Percentiles rank a stretch among this genome's conserved stretches.
Conservation (phyloP, 2,329 filamentous ascomycete species). For the Pseudopithomyces chartarum region DNA sequence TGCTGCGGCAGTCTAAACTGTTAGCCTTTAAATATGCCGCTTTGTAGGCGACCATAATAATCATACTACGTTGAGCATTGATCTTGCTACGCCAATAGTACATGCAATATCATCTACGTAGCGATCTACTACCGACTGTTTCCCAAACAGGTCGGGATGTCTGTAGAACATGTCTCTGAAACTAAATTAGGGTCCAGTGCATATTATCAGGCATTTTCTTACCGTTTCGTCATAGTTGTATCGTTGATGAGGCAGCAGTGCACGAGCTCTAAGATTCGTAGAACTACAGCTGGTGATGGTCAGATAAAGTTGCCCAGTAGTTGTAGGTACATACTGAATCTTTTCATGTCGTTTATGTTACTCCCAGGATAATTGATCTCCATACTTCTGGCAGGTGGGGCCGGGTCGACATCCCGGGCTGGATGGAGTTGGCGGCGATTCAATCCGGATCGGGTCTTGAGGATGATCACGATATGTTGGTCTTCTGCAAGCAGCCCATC, state of each 20-base stretch:
- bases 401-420: neutral
- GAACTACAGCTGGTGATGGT: slow-evolving; percentile 52
- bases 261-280: slow-evolving; percentile 62
- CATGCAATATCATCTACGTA: slow-evolving; percentile 76
- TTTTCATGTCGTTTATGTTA: slow-evolving; percentile 62
- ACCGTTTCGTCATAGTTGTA: slow-evolving; percentile 62
- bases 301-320: slow-evolving; percentile 7
- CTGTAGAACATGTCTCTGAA: slow-evolving; percentile 80
- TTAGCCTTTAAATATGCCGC: slow-evolving; percentile 35
- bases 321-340: slow-evolving; percentile 51
- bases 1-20: slow-evolving; percentile 68
- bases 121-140: slow-evolving; percentile 70
- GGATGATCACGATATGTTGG: slow-evolving; percentile 54
- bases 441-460: slow-evolving; percentile 46
- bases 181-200: slow-evolving; percentile 10
- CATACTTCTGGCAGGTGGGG: slow-evolving; percentile 23
- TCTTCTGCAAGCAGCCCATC: slow-evolving; percentile 58
- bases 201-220: neutral
- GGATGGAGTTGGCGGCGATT: slow-evolving; percentile 23
- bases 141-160: slow-evolving; percentile 72
- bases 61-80: slow-evolving; percentile 71
- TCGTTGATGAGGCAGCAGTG: slow-evolving; percentile 56
- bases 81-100: slow-evolving; percentile 68
- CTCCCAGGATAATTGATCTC: slow-evolving; percentile 59
- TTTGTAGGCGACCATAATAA: slow-evolving; percentile 56